These are phyloP conservation scores for Penicillium crystallinum DNA, from an alignment of 495 filamentous ascomycete species.

Conservation along the genomic window DNA sequence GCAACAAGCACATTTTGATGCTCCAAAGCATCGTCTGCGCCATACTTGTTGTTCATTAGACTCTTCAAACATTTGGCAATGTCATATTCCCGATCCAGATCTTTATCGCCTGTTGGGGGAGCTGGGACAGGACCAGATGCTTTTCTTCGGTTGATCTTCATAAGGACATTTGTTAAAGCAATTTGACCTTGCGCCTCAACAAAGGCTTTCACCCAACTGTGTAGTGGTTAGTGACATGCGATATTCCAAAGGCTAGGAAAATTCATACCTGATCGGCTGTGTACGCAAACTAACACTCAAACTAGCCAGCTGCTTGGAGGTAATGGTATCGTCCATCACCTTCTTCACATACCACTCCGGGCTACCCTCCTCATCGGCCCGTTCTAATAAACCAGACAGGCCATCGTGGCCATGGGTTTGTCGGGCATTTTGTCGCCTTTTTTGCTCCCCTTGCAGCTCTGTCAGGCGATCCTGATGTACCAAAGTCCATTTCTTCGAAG, in stretches of 20 bases:
- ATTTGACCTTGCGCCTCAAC: slow-evolving; percentile 97
- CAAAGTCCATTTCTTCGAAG: slow-evolving; percentile 94
- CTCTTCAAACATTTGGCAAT: slow-evolving; percentile 97
- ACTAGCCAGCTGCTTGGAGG: slow-evolving; percentile 83
- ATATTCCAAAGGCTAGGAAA: background rate
- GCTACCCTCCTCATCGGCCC: slow-evolving; percentile 88
- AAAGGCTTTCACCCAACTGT: slow-evolving; percentile 87
- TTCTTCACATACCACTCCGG: slow-evolving; percentile 98
- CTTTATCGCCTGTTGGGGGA: slow-evolving; percentile 67
- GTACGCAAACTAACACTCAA: slow-evolving; percentile 90
- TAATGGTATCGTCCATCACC: slow-evolving; percentile 93
- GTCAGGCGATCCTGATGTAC: slow-evolving; percentile 92
- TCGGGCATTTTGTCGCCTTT: slow-evolving; percentile 67
- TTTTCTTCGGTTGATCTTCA: slow-evolving; percentile 86
- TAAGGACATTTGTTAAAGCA: slow-evolving; percentile 86
- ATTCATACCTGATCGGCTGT: slow-evolving; percentile 74
- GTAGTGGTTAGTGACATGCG: slow-evolving; percentile 4
- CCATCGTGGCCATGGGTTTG: slow-evolving; percentile 58
- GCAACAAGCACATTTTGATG: slow-evolving; percentile 88
- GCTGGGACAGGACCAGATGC: slow-evolving; percentile 65
- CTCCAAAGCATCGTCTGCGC: slow-evolving; percentile 89
- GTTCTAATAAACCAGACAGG: slow-evolving; percentile 58
- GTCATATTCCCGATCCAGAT: slow-evolving; percentile 92
- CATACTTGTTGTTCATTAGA: slow-evolving; percentile 98
- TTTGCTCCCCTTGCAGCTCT: slow-evolving; percentile 92